Percentiles rank a stretch among this genome's conserved stretches.
These are phyloP conservation scores for Afroboletus lepidellus DNA, from an alignment of 1,284 basidiomycete genomes.

Conservation along the genomic window DNA sequence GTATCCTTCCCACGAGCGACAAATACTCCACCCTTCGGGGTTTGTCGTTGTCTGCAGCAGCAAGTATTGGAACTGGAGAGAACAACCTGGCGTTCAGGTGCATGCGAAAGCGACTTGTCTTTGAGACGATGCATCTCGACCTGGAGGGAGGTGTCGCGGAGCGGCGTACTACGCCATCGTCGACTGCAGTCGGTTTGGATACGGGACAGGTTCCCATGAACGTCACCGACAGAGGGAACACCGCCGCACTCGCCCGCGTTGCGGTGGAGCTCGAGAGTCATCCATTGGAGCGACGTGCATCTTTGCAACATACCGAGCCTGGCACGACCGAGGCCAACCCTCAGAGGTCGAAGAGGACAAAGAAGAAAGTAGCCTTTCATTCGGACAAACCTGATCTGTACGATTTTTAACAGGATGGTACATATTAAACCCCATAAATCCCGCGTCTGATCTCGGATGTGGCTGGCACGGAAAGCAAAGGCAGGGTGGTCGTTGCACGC, in stretches of 20 bases:
- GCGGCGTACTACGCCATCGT: conserved; percentile 66
- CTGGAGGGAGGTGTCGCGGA: conserved; percentile 90
- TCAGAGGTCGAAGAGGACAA: conserved; percentile 46
- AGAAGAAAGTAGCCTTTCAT: conserved; percentile 70
- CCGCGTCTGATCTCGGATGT: not conserved
- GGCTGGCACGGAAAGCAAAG: not conserved
- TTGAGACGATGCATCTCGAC: conserved; percentile 93
- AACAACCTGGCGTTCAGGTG: conserved; percentile 97
- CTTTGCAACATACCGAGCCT: not conserved
- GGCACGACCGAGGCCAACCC: conserved; percentile 1
- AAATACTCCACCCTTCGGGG: conserved; percentile 77
- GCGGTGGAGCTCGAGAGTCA: conserved; percentile 26
- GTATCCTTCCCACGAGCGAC: conserved; percentile 71
- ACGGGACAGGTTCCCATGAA: conserved; percentile 17
- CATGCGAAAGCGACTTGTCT: conserved; percentile 80
- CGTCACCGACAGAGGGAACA: conserved; percentile 4
- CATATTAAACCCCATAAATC: not conserved
- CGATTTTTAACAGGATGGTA: conserved; percentile 39
- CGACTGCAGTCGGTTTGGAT: conserved; percentile 29
- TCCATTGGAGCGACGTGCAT: not conserved
- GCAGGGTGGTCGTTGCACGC: too few relatives aligned
- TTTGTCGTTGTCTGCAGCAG: conserved; percentile 52
- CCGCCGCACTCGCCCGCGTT: conserved; percentile 19
- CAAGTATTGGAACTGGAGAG: conserved; percentile 64
- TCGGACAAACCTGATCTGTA: conserved; percentile 66